A percentile compares a stretch with the other conserved stretches of the same genome.
Evolutionary conservation across 202 grass and related monocot genomes (phyloP).

Genomic region (Miscanthus sacchariflorus): DNA sequence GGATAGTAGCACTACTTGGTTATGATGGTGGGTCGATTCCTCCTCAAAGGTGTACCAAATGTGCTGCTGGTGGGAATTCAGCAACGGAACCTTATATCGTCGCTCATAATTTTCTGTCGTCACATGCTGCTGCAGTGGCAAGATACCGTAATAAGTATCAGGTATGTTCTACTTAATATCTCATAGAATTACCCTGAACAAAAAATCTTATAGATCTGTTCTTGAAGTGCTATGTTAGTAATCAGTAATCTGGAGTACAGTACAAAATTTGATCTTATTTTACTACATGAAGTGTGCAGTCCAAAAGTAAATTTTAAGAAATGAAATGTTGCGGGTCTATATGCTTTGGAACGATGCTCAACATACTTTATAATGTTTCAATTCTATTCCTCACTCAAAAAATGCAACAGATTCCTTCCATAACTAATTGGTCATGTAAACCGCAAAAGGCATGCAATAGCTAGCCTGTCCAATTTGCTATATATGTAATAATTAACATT

Average conservation of each 20-base stretch:
- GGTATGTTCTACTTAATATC: conserved; percentile 55
- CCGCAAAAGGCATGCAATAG: neutral
- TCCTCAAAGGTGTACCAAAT: conserved; percentile 73
- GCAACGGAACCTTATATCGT: conserved; percentile 83
- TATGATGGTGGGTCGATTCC: conserved; percentile 63
- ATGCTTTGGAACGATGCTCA: neutral
- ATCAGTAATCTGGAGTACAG: neutral
- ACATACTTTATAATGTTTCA: conserved; percentile 5
- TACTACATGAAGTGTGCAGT: conserved; percentile 6
- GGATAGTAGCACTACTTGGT: conserved; percentile 65
- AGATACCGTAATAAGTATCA: conserved; percentile 82
- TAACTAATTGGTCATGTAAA: conserved; percentile 18
- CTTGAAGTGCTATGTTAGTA: neutral
- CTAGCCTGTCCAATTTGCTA: neutral
- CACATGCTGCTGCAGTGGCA: conserved; percentile 78
- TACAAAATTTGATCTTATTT: neutral
- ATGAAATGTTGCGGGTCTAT: neutral
- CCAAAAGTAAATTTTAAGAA: neutral
- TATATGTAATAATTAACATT: neutral
- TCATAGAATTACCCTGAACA: neutral
- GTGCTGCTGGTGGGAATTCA: conserved; percentile 71
- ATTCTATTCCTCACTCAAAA: neutral
- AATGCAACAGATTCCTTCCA: neutral
- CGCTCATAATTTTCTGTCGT: conserved; percentile 74
- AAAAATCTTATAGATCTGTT: neutral